These are phyloP conservation scores for Coemansia reversa DNA, from an alignment of 192 early-diverging fungal genomes.

Conservation along the genomic window DNA sequence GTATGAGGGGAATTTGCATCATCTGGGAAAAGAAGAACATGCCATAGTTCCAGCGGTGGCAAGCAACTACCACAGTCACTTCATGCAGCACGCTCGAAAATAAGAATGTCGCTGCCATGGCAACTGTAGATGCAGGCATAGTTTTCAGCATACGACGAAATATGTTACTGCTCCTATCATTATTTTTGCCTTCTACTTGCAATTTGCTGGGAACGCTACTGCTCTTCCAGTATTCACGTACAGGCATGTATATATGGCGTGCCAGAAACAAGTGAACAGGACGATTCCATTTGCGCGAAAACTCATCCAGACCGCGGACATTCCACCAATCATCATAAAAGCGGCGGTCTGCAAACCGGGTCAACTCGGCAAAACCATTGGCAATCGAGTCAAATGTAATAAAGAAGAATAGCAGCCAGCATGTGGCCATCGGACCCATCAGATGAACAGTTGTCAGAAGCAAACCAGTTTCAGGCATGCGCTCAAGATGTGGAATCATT, in stretches of 20 bases:
- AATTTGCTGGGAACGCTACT: background rate
- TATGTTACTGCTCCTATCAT: background rate
- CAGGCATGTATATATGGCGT: conserved; percentile 85
- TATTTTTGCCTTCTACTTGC: background rate
- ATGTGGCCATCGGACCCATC: conserved; percentile 86
- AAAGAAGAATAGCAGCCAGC: conserved; percentile 89
- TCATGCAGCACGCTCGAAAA: conserved; percentile 53
- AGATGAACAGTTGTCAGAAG: conserved; percentile 62
- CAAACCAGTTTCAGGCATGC: conserved; percentile 63
- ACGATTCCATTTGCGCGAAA: conserved; percentile 96
- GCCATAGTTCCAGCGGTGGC: conserved; percentile 47
- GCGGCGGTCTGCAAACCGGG: conserved; percentile 89
- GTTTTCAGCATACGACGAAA: conserved; percentile 11
- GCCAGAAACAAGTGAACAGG: conserved; percentile 91
- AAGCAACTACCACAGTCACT: conserved; percentile 40
- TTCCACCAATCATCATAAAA: conserved; percentile 99
- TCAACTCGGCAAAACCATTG: conserved; percentile 95
- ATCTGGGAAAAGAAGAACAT: conserved; percentile 54
- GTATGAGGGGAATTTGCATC: conserved; percentile 84
- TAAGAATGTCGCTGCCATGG: conserved; percentile 53
- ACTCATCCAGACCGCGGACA: conserved; percentile 82
- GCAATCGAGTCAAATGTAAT: conserved; percentile 97
- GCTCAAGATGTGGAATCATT: conserved; percentile 77
- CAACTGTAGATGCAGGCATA: conserved; percentile 37
- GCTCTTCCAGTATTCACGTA: conserved; percentile 60